Base-by-base conservation (phyloP, 1,139 yeast genomes). In the Tardiomyces digboiensis region DNA sequence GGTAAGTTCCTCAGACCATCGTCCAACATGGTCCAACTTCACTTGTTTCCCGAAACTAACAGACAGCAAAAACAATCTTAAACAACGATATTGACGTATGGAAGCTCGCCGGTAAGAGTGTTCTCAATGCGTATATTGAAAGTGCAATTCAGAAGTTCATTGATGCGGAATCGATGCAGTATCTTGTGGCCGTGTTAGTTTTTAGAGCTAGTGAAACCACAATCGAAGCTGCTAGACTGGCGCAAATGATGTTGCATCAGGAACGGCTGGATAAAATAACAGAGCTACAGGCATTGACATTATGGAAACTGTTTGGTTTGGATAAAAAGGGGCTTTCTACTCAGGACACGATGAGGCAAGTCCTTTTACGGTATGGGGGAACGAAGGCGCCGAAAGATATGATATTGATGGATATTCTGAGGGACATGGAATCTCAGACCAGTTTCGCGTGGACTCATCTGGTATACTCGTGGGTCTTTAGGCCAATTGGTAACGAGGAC, bases 91-190 rank as follows among this genome's bases (percentile, higher is more conserved):
- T 56, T 7, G 56, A 68, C n/a, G 48, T 78, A 8, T 70, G 80
- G 74, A 59, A 65, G 7, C 48, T 70, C 14, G 69, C 78, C 12
- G 74, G 82, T 2, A 55, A 61, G 5, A 57, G 70, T 5, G 66
- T 80, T 38, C 49, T 84, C 13, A 81, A 83, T 51, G 68, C 94
- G 0, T 83, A 83, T 51, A 61, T 85, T 29, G 93, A 86, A 58
- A 86, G 76, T 14, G 60, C 82, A 3, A 65, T 82, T 20, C 64
- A 65, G 3, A 57, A 63, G 40, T 83, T 86, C 82, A 56, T 76
- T 2, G 51, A 62, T n/a, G 56, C 64, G 16, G 56, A 54, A 1
- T 59, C 59, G 14, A 61, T 74, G 2, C 58, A 84, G 49, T 64
- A 68, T 40, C 75, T 79, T 52, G 64, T 68, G 4, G 61, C 66